Percentiles rank a stretch among this genome's conserved stretches.
Conservation (phyloP, 1,139 yeast genomes). For the Pichia sp. region DNA sequence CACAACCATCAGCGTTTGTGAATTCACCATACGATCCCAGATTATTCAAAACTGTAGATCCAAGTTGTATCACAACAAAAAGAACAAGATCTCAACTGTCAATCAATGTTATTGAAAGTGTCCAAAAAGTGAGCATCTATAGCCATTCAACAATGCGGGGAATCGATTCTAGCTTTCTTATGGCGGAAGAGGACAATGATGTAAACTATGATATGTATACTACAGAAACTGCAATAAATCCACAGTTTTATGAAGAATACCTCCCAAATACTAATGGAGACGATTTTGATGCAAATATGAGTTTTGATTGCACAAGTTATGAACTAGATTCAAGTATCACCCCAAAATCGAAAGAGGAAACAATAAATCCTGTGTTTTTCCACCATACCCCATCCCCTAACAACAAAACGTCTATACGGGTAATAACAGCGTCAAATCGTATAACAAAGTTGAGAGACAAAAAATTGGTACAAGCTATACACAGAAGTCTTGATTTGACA, state of each 20-base stretch:
- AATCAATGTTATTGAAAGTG: neutral
- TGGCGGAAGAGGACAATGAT: neutral
- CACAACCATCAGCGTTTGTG: neutral
- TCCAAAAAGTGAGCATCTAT: neutral
- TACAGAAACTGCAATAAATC: neutral
- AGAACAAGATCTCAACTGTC: neutral
- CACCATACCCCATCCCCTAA: conserved; percentile 13
- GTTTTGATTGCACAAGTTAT: conserved; percentile 9
- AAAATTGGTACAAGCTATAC: conserved; percentile 9
- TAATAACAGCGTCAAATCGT: conserved; percentile 11
- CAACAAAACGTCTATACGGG: conserved; percentile 8
- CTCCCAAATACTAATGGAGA: conserved; percentile 4
- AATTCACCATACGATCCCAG: conserved; percentile 3
- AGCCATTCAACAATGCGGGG: neutral
- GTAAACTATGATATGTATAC: neutral
- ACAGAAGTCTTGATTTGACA: conserved; percentile 8
- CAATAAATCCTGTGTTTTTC: conserved; percentile 9
- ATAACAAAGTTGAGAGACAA: conserved; percentile 10
- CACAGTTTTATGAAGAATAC: conserved; percentile 5
- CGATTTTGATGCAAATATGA: conserved; percentile 2
- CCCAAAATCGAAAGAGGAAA: conserved; percentile 7
- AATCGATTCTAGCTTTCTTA: too few relatives aligned
- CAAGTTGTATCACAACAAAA: neutral
- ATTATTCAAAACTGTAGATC: conserved; percentile 5
- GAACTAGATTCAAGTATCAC: conserved; percentile 10